Percentiles rank a stretch among this genome's conserved stretches.
Conservation (phyloP, 2,329 filamentous ascomycete genomes). For the Boeremia lycopersici region DNA sequence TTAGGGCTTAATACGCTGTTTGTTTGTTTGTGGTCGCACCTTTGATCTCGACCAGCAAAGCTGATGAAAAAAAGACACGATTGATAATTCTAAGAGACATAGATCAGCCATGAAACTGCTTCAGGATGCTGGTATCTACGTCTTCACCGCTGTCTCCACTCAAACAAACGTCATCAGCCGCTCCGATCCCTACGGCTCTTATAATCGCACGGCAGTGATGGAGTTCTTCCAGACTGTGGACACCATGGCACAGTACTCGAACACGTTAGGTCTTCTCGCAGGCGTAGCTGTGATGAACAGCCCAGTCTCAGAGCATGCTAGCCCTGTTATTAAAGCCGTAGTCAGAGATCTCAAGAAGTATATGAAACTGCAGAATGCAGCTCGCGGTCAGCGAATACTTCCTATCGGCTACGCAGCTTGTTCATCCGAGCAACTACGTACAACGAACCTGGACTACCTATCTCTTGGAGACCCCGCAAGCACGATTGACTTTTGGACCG, state of each 20-base stretch:
- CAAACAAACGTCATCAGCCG: constrained; percentile 12
- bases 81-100: constrained; percentile 17
- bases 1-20: constrained; percentile 16
- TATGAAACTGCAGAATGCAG: constrained; percentile 10
- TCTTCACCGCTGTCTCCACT: constrained; percentile 10
- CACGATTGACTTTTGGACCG: constrained; percentile 17
- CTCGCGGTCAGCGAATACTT: constrained; percentile 4
- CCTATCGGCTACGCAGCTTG: constrained; percentile 13
- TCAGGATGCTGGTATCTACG: constrained; percentile 20
- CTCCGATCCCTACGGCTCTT: constrained; percentile 11
- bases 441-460: constrained; percentile 6
- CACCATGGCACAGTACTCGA: constrained; percentile 15
- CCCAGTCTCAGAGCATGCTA: background rate
- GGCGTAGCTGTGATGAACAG: constrained; percentile 3
- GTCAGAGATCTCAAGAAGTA: constrained; percentile 19
- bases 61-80: constrained; percentile 8
- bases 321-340: constrained; percentile 13
- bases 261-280: constrained; percentile 13
- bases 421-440: constrained; percentile 1
- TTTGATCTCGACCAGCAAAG: background rate
- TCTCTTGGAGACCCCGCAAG: constrained; percentile 7
- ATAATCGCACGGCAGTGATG: constrained; percentile 1
- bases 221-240: constrained; percentile 13
- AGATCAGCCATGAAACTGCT: constrained; percentile 18
- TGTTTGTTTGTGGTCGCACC: constrained; percentile 8